Base-by-base conservation (phyloP, 176 grass and related monocot species). In the Zea luxurians region DNA sequence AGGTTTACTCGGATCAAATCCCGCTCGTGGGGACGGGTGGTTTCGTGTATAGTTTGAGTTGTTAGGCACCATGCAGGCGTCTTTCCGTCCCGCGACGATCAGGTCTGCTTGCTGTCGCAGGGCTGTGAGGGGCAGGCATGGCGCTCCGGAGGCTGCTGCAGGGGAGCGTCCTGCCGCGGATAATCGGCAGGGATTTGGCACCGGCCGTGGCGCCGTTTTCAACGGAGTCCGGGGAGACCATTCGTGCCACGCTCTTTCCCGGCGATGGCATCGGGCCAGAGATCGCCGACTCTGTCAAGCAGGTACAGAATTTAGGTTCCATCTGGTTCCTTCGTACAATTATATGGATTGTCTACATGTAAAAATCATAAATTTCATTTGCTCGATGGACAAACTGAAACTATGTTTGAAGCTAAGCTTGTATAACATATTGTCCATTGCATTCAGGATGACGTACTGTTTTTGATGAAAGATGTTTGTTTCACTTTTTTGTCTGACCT, bases 241-340 rank as follows among this genome's bases (percentile, higher is more conserved):
- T 89, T 72, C 87, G 82, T 60, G 95, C 95, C 7, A 98, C 91
- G 21, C 87, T 98, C 77, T 98, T 98, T 57, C 95, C 95, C 1
- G 95, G 95, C 8, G 95, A 98, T 48, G 95, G 95, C 35, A 92
- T 98, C 83, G 95, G 95, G 44, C 95, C 95, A 13, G 95, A 98
- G 80, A 98, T 98, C 70, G 95, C 95, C 0, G 85, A 94, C 40
- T 92, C 95, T 1, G 89, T 98, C 49, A 94, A 98, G 74, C 87
- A 98, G 89, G 95, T 98, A 79, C 13, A 1, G 1, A 60, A 37
- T 47, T 75, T 48, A 3, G 16, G 17, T 71, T 53, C n/a, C 10
- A 2, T 49, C 48, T 27, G 5, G 1, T 40, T 41, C 46, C 10
- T 8, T 74, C 50, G 37, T 18, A 1, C 10, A 34, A 40, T 11